phyloP scores from a whole-genome alignment of 805 yeast species.

The Starmerella bacillaris region DNA sequence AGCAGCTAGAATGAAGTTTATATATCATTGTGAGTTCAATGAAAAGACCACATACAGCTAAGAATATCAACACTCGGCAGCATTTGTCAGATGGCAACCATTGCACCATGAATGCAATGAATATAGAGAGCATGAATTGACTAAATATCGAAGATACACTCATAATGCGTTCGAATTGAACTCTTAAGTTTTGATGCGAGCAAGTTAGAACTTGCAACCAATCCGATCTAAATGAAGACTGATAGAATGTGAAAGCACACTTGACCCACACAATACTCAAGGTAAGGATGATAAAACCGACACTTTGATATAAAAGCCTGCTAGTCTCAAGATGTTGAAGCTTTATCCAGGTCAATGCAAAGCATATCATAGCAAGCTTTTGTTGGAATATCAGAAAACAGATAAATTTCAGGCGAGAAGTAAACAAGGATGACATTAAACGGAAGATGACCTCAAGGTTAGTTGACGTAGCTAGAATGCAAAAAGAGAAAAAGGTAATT shows the following conservation, averaged over 20 bases:
- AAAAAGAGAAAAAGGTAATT: slow-evolving; percentile 12
- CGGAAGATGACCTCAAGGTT: slow-evolving; percentile 2
- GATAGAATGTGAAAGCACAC: slow-evolving; percentile 8
- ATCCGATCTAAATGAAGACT: slow-evolving; percentile 12
- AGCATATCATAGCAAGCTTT: slow-evolving; percentile 6
- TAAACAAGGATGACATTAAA: slow-evolving; percentile 4
- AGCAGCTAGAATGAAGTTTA: slow-evolving; percentile 16
- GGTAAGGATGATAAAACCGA: background rate
- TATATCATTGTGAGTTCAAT: slow-evolving; percentile 13
- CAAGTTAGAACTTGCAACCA: slow-evolving; percentile 18
- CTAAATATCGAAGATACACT: slow-evolving; percentile 6
- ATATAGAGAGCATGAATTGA: slow-evolving; percentile 9
- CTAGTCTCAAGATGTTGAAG: background rate
- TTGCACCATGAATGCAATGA: slow-evolving; percentile 6
- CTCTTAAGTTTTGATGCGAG: slow-evolving; percentile 13
- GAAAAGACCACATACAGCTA: slow-evolving; percentile 6
- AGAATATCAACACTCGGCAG: slow-evolving; percentile 6
- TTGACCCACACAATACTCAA: slow-evolving; percentile 3
- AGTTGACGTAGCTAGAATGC: slow-evolving; percentile 3
- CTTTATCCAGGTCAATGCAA: slow-evolving; percentile 1
- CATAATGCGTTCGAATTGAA: slow-evolving; percentile 8
- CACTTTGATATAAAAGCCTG: no score
- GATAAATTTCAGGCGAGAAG: slow-evolving; percentile 9
- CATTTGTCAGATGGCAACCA: slow-evolving; percentile 3
- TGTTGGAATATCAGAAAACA: slow-evolving; percentile 4